Base-by-base conservation (phyloP, 2,329 filamentous ascomycete genomes). In the Metarhizium robertsii region DNA sequence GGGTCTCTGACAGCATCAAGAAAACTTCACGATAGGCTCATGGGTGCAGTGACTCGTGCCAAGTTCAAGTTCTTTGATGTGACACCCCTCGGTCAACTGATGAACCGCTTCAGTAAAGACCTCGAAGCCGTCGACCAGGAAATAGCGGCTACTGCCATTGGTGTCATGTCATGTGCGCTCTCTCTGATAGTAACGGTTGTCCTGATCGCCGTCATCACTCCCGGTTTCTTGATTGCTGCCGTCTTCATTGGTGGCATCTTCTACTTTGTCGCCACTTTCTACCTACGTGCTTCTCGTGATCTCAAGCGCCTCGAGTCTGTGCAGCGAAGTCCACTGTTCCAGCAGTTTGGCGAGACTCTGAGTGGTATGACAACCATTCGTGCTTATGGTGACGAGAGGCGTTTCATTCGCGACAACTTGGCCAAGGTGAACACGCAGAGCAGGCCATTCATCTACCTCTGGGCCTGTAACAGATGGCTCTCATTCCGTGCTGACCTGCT, bases 31-130 rank as follows among this genome's bases (percentile, higher is more conserved):
- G 79, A 86, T 61, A 77, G 81, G 40, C 77, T 99, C 54, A 87
- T 99, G 68, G 79, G 82, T 32, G 79, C 87, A 1, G 84, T 99
- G 29, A 87, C 90, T 14, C 85, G 92, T 61, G 94, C 94, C 34
- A 92, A 91, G 68, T 97, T 99, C 78, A 91, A 89, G 67, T 99
- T 99, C 75, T 99, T 99, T 66, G 94, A 99, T 66, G 88, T 92
- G 1, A 99, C 94, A 0, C 94, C 94, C 2, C 81, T 97, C 0
- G 94, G 94, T 13, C 92, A 96, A 71, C 79, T 99, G 65, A 97
- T 97, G 86, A 99, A 99, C 71, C 85, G 94, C 20, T 99, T 99
- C 74, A 97, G 92, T 69, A 97, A 97, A 71, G 94, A 99, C 69
- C 82, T 99, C 14, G 92, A 99, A 69, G 85, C 91, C 11, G 80